A percentile compares a stretch with the other conserved stretches of the same genome.
These are phyloP conservation scores for Kodamaea leandrae DNA, from an alignment of 805 yeast genomes.

Conservation along the genomic window DNA sequence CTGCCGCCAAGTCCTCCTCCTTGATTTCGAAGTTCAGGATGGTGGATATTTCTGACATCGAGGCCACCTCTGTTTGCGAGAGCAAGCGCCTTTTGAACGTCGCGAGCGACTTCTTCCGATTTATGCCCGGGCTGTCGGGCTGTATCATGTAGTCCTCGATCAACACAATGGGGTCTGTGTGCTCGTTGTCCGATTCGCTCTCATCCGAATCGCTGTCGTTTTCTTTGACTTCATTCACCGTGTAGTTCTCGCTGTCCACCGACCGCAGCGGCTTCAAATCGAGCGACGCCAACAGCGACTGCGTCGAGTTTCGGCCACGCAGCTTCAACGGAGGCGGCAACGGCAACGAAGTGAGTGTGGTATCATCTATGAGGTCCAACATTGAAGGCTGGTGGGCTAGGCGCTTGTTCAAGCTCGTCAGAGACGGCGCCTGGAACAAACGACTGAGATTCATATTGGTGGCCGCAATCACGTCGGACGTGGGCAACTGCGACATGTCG, in stretches of 20 bases:
- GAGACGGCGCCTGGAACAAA: slow-evolving; percentile 3
- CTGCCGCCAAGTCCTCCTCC: no score
- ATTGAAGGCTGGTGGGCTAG: slow-evolving; percentile 37
- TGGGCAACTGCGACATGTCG: no score
- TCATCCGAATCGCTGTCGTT: slow-evolving; percentile 15
- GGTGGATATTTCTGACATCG: neutral
- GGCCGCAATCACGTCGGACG: slow-evolving; percentile 12
- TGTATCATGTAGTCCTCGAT: slow-evolving; percentile 55
- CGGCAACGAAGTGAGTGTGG: slow-evolving; percentile 50
- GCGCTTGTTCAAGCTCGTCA: neutral
- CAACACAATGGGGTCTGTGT: slow-evolving; percentile 43
- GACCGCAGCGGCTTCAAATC: slow-evolving; percentile 1
- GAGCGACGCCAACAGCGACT: slow-evolving; percentile 5
- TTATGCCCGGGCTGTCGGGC: slow-evolving; percentile 9
- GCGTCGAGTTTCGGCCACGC: slow-evolving; percentile 10
- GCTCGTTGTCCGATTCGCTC: slow-evolving; percentile 20
- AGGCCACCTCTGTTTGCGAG: neutral
- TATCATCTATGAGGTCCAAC: slow-evolving; percentile 48
- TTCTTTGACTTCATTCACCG: slow-evolving; percentile 3
- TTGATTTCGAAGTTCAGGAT: neutral
- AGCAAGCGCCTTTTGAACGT: slow-evolving; percentile 29
- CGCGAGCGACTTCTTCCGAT: slow-evolving; percentile 36
- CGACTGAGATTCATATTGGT: slow-evolving; percentile 15
- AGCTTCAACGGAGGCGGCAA: slow-evolving; percentile 47
- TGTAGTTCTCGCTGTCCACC: slow-evolving; percentile 2